Conservation (phyloP, 2,329 filamentous ascomycete species). For the Pochonia chlamydosporia region DNA sequence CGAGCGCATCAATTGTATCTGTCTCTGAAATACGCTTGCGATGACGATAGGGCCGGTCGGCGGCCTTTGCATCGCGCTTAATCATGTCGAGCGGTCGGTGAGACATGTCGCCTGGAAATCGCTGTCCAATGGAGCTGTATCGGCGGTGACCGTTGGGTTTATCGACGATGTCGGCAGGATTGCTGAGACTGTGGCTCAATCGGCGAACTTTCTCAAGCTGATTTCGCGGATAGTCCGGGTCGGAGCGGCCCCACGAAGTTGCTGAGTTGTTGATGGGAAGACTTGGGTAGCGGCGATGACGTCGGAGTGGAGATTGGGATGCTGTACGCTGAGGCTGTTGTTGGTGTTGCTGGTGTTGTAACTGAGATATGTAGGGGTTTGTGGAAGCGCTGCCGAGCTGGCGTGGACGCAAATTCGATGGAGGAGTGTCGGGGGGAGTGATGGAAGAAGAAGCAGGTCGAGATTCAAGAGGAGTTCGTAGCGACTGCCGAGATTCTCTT, state of each 20-base stretch:
- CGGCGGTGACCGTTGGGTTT: constrained; percentile 9
- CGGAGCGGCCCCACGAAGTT: neutral
- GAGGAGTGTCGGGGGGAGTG: neutral
- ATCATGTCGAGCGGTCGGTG: constrained; percentile 63
- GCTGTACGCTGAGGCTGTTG: neutral
- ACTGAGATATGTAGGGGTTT: too few species aligned
- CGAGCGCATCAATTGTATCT: constrained; percentile 77
- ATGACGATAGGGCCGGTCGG: constrained; percentile 64
- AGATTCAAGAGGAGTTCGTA: neutral
- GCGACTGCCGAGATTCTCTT: neutral
- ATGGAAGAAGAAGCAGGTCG: neutral
- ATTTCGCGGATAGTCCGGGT: neutral
- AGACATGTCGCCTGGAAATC: constrained; percentile 59
- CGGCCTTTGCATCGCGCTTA: constrained; percentile 54
- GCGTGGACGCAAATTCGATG: neutral
- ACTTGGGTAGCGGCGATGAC: constrained; percentile 1
- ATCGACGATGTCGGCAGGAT: constrained; percentile 9
- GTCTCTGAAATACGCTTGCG: constrained; percentile 60
- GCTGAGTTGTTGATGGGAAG: neutral
- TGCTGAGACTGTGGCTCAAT: neutral
- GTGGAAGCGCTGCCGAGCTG: neutral
- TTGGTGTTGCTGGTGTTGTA: neutral
- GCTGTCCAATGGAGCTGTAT: constrained; percentile 20
- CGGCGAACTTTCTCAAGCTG: neutral
- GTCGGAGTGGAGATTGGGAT: neutral